A percentile compares a stretch with the other conserved stretches of the same genome.
Conservation (phyloP, 1,139 yeast genomes). For the Pichia sp. region DNA sequence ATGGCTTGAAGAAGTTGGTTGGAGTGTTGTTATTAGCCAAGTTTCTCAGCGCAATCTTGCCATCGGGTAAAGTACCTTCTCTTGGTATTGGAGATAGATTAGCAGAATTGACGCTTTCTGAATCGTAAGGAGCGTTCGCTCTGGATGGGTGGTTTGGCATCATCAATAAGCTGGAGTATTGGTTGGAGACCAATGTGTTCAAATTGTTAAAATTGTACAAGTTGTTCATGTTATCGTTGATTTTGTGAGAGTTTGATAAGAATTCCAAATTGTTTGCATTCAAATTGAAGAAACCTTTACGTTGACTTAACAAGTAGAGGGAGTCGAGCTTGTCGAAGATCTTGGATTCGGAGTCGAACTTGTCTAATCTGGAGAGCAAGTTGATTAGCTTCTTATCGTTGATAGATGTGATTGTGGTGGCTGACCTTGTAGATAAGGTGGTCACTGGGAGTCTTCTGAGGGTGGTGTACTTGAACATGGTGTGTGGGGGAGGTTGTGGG, state of each 20-base stretch:
- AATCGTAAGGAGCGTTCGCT: not conserved
- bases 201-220: constrained; percentile 29
- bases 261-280: constrained; percentile 30
- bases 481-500: no score
- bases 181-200: constrained; percentile 24
- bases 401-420: constrained; percentile 27
- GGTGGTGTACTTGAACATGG: not conserved
- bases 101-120: constrained; percentile 8
- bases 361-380: constrained; percentile 28
- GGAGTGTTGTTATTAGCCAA: constrained; percentile 1
- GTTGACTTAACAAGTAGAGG: constrained; percentile 28
- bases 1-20: constrained; percentile 9
- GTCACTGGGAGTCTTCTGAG: not conserved
- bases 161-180: constrained; percentile 23
- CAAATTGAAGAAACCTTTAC: constrained; percentile 32
- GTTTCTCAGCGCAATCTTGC: constrained; percentile 1
- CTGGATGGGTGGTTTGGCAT: constrained; percentile 16
- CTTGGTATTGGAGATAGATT: constrained; percentile 16
- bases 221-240: constrained; percentile 25
- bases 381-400: constrained; percentile 28
- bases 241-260: constrained; percentile 26
- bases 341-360: constrained; percentile 25
- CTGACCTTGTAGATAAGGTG: constrained; percentile 20
- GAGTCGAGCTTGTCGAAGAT: constrained; percentile 31
- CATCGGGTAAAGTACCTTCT: not conserved